Evolutionary conservation across 495 filamentous ascomycete genomes (phyloP).

Genomic region (Annulohypoxylon nitens): DNA sequence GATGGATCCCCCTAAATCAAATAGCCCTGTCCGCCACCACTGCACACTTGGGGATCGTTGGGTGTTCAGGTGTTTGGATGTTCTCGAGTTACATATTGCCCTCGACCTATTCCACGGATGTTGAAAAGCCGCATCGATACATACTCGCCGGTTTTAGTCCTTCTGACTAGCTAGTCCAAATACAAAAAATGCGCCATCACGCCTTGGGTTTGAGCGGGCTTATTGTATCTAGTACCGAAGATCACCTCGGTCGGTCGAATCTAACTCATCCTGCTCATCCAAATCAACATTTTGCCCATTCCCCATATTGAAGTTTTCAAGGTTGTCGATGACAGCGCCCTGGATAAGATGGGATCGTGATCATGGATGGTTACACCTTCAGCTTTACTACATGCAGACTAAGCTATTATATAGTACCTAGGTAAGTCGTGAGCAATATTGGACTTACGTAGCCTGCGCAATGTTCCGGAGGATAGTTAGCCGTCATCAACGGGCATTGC

Average conservation of each 20-base stretch:
- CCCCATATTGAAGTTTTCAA: neutral
- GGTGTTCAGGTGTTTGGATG: slow-evolving; percentile 4
- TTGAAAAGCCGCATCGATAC: slow-evolving; percentile 43
- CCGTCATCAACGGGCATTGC: slow-evolving; percentile 33
- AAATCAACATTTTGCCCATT: slow-evolving; percentile 12
- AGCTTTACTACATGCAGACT: slow-evolving; percentile 7
- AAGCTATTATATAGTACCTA: slow-evolving; percentile 16
- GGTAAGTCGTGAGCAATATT: slow-evolving; percentile 23
- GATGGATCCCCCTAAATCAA: slow-evolving; percentile 33
- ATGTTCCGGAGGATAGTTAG: slow-evolving; percentile 36
- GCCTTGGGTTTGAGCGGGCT: slow-evolving; percentile 12
- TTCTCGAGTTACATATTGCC: slow-evolving; percentile 37
- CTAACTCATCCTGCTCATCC: slow-evolving; percentile 10
- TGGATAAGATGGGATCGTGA: slow-evolving; percentile 5
- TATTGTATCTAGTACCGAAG: slow-evolving; percentile 17
- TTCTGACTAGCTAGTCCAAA: neutral
- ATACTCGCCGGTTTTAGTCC: slow-evolving; percentile 4
- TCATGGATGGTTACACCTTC: slow-evolving; percentile 11
- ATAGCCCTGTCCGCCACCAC: slow-evolving; percentile 31
- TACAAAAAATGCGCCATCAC: neutral
- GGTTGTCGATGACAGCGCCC: slow-evolving; percentile 2
- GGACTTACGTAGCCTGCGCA: slow-evolving; percentile 18
- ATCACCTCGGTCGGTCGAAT: slow-evolving; percentile 24
- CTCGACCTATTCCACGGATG: slow-evolving; percentile 29
- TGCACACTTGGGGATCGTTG: neutral